Base-by-base conservation (phyloP, 139 green algal species). In the Nannochloris sp. region DNA sequence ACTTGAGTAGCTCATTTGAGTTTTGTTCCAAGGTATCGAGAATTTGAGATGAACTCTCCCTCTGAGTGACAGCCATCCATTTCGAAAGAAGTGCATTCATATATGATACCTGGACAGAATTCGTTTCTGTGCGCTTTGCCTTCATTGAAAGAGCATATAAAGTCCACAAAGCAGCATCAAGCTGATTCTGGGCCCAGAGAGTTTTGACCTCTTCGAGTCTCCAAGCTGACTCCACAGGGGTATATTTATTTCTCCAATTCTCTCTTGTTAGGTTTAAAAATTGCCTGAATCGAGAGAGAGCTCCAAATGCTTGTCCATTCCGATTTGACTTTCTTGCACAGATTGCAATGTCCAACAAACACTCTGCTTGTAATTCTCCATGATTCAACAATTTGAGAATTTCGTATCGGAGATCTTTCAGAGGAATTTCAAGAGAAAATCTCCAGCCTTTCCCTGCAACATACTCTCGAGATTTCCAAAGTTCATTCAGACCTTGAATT, bases 201-300 rank as follows among this genome's bases (percentile, higher is more conserved):
- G 88, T 60, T 74, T 94, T 90, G 10, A 81, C 80, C 63, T 89
- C 72, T 71, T 94, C 87, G 40, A 90, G 31, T n/a, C 64, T 66
- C 78, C 83, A 86, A 4, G 23, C 36, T 21, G 72, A 57, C 5
- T 65, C 48, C 0, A n/a, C 48, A n/a, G 18, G 14, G 9, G 27
- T 5, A 29, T 54, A 29, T 19, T 21, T 21, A 5, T 24, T n/a
- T 14, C 60, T 24, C 57, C 31, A 19, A 48, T 15, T 18, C 19
- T 37, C 48, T 37, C 19, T 60, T 34, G n/a, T 72, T 46, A 16
- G 29, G 14, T 23, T 60, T 44, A 23, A 69, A 31, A 19, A 62
- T 18, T 37, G n/a, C 37, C 16, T 59, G 58, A 66, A 85, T 57
- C 10, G 50, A 16, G 36, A 70, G 9, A 84, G 44, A 12, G 62